These are phyloP conservation scores for Salix dunnii DNA, from an alignment of 345 rosid species.

Conservation along the genomic window DNA sequence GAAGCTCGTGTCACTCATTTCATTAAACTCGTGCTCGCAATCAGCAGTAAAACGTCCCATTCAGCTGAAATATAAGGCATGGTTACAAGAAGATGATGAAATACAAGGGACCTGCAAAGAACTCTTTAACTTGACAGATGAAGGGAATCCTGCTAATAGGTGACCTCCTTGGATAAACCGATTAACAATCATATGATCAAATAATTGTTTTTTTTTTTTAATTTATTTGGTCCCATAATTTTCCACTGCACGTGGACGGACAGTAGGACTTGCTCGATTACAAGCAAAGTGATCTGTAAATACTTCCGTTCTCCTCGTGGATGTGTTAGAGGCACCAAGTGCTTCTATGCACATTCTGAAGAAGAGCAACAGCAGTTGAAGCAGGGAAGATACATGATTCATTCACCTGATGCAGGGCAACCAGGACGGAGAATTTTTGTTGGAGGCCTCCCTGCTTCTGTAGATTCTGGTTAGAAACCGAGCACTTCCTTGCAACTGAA, in stretches of 20 bases:
- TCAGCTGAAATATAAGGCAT: constrained; percentile 33
- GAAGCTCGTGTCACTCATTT: constrained; percentile 4
- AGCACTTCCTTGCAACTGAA: neutral
- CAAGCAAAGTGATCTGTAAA: constrained; percentile 39
- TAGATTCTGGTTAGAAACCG: constrained; percentile 52
- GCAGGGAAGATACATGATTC: constrained; percentile 18
- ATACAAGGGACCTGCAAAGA: constrained; percentile 32
- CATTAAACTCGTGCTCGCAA: constrained; percentile 20
- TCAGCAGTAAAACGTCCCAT: constrained; percentile 42
- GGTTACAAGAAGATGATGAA: constrained; percentile 32
- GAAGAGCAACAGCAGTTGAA: constrained; percentile 39
- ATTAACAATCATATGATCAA: neutral
- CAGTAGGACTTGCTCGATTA: constrained; percentile 25
- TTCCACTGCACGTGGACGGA: constrained; percentile 14
- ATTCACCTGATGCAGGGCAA: constrained; percentile 14
- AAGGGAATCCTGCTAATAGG: constrained; percentile 32
- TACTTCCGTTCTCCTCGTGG: constrained; percentile 43
- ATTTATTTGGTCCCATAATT: neutral
- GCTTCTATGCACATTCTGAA: constrained; percentile 43
- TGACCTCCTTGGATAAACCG: constrained; percentile 15
- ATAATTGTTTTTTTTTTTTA: neutral
- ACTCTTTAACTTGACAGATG: constrained; percentile 25
- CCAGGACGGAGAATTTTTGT: constrained; percentile 44
- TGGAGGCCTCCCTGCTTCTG: constrained; percentile 46
- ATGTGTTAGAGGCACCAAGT: constrained; percentile 47